Conservation (phyloP, 257 asterid genomes). For the Penstemon newberryi region DNA sequence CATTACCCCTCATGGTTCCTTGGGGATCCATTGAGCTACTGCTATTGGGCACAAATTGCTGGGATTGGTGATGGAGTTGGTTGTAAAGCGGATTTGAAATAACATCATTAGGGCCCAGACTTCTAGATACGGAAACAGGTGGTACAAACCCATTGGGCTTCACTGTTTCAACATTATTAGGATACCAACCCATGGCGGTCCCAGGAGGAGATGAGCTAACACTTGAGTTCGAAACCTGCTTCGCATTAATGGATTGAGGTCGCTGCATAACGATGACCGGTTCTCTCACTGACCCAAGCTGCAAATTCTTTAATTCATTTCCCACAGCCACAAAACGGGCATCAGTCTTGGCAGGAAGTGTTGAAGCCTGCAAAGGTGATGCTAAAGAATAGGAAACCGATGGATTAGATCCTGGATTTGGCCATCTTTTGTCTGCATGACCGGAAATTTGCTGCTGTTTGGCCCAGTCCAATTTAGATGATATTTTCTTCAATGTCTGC, state of each 20-base stretch:
- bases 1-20: slow-evolving; percentile 35
- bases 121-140: slow-evolving; percentile 40
- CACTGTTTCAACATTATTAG: slow-evolving; percentile 34
- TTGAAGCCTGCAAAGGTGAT: slow-evolving; percentile 44
- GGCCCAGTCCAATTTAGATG: slow-evolving; percentile 63
- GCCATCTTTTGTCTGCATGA: slow-evolving; percentile 69
- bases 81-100: slow-evolving; percentile 42
- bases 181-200: slow-evolving; percentile 48
- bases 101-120: slow-evolving; percentile 41
- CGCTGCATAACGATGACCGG: slow-evolving; percentile 61
- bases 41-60: slow-evolving; percentile 37
- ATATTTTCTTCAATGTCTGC: slow-evolving; percentile 54
- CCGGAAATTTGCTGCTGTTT: slow-evolving; percentile 52
- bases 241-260: slow-evolving; percentile 43
- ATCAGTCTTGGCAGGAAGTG: slow-evolving; percentile 40
- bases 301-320: slow-evolving; percentile 58
- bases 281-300: slow-evolving; percentile 56
- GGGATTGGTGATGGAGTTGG: slow-evolving; percentile 46
- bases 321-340: slow-evolving; percentile 39
- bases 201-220: slow-evolving; percentile 54
- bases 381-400: slow-evolving; percentile 40
- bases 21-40: slow-evolving; percentile 41
- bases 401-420: slow-evolving; percentile 42
- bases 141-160: slow-evolving; percentile 45
- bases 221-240: slow-evolving; percentile 44